phyloP scores from a whole-genome alignment of 2,329 filamentous ascomycete species.

The Colletotrichum limetticola region DNA sequence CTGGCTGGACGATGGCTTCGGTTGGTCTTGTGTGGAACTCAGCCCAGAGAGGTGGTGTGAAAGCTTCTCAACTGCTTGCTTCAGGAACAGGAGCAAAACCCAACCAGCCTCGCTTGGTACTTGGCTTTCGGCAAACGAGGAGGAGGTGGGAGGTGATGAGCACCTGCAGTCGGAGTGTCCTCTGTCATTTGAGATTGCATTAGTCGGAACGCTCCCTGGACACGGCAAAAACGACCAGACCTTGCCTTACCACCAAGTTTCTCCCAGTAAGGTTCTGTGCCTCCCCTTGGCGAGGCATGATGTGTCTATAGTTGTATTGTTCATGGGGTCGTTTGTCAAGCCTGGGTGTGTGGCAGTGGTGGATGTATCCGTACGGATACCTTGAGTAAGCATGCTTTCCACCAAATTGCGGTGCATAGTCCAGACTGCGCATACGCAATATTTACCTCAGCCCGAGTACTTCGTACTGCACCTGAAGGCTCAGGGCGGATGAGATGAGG shows the following conservation, averaged over 20 bases:
- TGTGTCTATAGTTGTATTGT: conserved; percentile 1
- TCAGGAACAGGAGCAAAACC: not conserved
- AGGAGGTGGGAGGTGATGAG: not conserved
- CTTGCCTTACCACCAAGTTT: not conserved
- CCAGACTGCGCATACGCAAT: no score
- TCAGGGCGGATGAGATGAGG: no score
- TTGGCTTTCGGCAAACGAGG: not conserved
- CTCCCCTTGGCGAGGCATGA: conserved; percentile 21
- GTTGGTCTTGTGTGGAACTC: not conserved
- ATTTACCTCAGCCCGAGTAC: no score
- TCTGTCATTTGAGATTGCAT: conserved; percentile 34
- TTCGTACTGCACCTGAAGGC: no score
- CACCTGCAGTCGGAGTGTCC: conserved; percentile 11
- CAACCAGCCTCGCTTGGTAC: not conserved
- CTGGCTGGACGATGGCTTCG: not conserved
- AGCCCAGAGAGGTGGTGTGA: not conserved
- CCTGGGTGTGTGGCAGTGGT: not conserved
- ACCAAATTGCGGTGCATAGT: not conserved
- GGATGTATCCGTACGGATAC: not conserved
- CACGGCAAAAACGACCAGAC: not conserved
- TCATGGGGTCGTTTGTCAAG: not conserved
- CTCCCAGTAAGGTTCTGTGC: conserved; percentile 9
- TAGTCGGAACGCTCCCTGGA: conserved; percentile 30
- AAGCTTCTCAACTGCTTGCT: not conserved
- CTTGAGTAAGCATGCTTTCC: not conserved